Base-by-base conservation (phyloP, 345 rosid species). In the Arabidopsis arenosa region DNA sequence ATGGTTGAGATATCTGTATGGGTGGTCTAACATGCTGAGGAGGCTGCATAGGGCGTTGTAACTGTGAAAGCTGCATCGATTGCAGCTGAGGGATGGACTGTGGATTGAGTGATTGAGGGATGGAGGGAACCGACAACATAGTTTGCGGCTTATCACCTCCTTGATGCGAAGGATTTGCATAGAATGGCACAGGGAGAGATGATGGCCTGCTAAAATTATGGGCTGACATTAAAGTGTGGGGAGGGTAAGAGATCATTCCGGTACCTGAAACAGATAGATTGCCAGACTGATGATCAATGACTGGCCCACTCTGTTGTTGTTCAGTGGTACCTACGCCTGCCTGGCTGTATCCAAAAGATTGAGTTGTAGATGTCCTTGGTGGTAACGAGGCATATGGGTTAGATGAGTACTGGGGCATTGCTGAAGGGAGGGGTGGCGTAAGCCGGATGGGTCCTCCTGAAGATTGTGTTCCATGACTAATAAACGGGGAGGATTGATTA, bases 351-450 rank as follows among this genome's bases (percentile, higher is more conserved):
- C 52, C 77, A 47, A 89, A 80, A 69, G 89, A 80, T 70, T 85
- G 96, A 47, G 86, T 79, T 69, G 84, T 82, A 48, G 87, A 82
- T 70, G 90, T 68, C 68, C 91, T 95, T 9, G 81, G 68, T 7
- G 90, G 81, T 33, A 84, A 80, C 56, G 89, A 62, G 77, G 83
- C 85, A 75, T 86, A 93, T 40, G 94, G 85, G 80, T 85, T 84
- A 66, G 98, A 86, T 55, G 97, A 84, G 80, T 88, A 89, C 21
- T 96, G 99, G 71, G 94, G 93, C 33, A 90, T 88, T 30, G 91
- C 85, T 43, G 91, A 93, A 70, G 97, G 97, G 79, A 86, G 94
- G 7, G 96, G 93, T 21, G 93, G 92, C 72, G 84, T 87, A 82
- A 86, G 90, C 86, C 97, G 83, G 41, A 84, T 75, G 72, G 93